A percentile compares a stretch with the other conserved stretches of the same genome.
These are phyloP conservation scores for Globisporangium cylindrosporum DNA, from an alignment of 352 stramenopile species.

Conservation along the genomic window DNA sequence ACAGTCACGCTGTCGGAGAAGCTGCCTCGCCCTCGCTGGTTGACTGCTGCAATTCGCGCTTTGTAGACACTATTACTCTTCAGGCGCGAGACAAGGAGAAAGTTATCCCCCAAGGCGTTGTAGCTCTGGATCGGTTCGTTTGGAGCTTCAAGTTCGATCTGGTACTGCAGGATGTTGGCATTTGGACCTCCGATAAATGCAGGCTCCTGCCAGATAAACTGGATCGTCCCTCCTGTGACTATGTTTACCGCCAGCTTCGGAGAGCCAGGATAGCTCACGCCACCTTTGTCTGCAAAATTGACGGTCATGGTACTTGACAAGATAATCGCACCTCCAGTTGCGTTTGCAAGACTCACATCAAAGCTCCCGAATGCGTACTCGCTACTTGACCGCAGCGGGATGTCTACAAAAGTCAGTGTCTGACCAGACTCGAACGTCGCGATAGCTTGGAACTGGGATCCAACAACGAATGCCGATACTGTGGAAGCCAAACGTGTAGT, in stretches of 20 bases:
- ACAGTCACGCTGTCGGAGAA: conserved; percentile 18
- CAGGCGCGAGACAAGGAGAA: conserved; percentile 20
- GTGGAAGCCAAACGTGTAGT: conserved; percentile 28
- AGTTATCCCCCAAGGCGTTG: not conserved
- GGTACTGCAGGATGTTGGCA: conserved; percentile 18
- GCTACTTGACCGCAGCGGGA: conserved; percentile 28
- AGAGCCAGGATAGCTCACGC: conserved; percentile 36
- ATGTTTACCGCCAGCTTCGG: conserved; percentile 9
- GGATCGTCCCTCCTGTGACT: conserved; percentile 31
- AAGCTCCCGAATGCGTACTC: conserved; percentile 33
- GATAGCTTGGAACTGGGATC: conserved; percentile 21
- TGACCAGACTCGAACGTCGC: conserved; percentile 33
- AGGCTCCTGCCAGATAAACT: conserved; percentile 21
- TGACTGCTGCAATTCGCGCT: conserved; percentile 21
- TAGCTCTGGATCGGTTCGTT: conserved; percentile 1
- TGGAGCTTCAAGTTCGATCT: conserved; percentile 8
- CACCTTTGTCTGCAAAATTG: conserved; percentile 33
- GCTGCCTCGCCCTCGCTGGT: conserved; percentile 24
- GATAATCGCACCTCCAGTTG: conserved; percentile 24
- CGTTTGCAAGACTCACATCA: conserved; percentile 24
- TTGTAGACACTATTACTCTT: conserved; percentile 27
- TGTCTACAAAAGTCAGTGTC: not conserved
- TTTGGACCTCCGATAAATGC: conserved; percentile 25
- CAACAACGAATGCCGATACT: conserved; percentile 26
- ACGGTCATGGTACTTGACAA: conserved; percentile 20